Conservation (phyloP, 2,329 filamentous ascomycete species). For the Bipolaris sorokiniana region DNA sequence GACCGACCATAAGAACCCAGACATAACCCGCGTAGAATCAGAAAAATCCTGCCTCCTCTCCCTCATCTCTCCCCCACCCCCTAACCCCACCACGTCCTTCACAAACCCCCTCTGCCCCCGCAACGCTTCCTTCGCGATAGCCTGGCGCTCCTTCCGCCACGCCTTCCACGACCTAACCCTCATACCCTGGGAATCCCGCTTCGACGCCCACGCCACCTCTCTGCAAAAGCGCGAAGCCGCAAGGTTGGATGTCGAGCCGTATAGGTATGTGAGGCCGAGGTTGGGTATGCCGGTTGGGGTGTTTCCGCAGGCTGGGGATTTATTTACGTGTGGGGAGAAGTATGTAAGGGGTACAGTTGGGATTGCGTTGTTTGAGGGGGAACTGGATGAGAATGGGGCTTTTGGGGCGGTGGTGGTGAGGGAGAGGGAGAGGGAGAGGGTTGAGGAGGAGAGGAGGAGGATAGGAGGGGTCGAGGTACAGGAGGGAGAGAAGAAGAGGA, state of each 20-base stretch:
- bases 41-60: slow-evolving; percentile 22
- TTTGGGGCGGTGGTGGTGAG: not conserved
- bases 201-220: slow-evolving; percentile 24
- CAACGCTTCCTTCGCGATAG: slow-evolving; percentile 39
- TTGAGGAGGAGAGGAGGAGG: not conserved
- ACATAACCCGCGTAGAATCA: not conserved
- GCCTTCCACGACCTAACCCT: slow-evolving; percentile 51
- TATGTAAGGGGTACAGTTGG: slow-evolving; percentile 19
- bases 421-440: not conserved
- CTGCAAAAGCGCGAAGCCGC: slow-evolving; percentile 30
- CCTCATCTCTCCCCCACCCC: slow-evolving; percentile 14
- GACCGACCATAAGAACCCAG: not conserved
- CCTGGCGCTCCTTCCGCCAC: slow-evolving; percentile 48
- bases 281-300: slow-evolving; percentile 22
- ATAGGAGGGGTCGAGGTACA: too few relatives aligned
- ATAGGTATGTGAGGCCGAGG: slow-evolving; percentile 32
- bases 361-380: slow-evolving; percentile 9
- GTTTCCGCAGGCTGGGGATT: slow-evolving; percentile 6
- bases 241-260: slow-evolving; percentile 31
- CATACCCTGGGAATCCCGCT: slow-evolving; percentile 52
- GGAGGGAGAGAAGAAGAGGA: not conserved
- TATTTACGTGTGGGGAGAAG: not conserved
- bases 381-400: not conserved
- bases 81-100: slow-evolving; percentile 18
- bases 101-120: slow-evolving; percentile 30